A percentile compares a stretch with the other conserved stretches of the same genome.
These are phyloP conservation scores for Tuber aestivum DNA, from an alignment of 495 filamentous ascomycete species.

Conservation along the genomic window DNA sequence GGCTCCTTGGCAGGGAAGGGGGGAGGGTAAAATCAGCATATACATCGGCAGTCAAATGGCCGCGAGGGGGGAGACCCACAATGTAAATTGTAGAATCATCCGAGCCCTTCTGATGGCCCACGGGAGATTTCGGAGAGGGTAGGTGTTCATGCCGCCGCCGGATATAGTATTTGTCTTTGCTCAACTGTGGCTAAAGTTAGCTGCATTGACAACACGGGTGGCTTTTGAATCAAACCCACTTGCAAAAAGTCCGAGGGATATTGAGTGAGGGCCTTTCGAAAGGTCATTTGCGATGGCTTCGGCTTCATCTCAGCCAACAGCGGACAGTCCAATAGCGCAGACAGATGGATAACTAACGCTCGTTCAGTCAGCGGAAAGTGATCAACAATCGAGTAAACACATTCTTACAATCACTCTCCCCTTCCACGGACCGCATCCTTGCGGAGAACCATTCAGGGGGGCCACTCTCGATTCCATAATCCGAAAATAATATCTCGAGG, in stretches of 20 bases:
- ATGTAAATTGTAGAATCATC: conserved; percentile 36
- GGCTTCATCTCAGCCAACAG: conserved; percentile 42
- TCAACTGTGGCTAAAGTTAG: conserved; percentile 15
- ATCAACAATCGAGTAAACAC: background rate
- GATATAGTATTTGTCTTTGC: conserved; percentile 42
- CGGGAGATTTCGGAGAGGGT: background rate
- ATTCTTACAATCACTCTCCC: conserved; percentile 42
- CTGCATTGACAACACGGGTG: background rate
- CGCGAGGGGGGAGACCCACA: conserved; percentile 12
- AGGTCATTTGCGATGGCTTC: conserved; percentile 36
- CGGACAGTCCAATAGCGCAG: conserved; percentile 42
- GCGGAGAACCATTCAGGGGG: conserved; percentile 40
- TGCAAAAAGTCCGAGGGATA: conserved; percentile 26
- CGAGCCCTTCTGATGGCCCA: background rate
- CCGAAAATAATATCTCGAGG: conserved; percentile 44
- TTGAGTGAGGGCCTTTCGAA: conserved; percentile 39
- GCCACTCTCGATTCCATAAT: conserved; percentile 39
- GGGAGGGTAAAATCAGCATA: conserved; percentile 18
- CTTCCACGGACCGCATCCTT: conserved; percentile 41
- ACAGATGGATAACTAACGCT: conserved; percentile 44
- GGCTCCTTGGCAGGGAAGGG: conserved; percentile 35
- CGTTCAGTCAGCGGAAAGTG: conserved; percentile 11
- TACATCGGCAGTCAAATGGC: background rate
- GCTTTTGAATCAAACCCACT: conserved; percentile 7
- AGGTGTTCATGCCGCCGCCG: conserved; percentile 18